Evolutionary conservation across 1,284 basidiomycete genomes (phyloP).

Genomic region (Pascua sp.): DNA sequence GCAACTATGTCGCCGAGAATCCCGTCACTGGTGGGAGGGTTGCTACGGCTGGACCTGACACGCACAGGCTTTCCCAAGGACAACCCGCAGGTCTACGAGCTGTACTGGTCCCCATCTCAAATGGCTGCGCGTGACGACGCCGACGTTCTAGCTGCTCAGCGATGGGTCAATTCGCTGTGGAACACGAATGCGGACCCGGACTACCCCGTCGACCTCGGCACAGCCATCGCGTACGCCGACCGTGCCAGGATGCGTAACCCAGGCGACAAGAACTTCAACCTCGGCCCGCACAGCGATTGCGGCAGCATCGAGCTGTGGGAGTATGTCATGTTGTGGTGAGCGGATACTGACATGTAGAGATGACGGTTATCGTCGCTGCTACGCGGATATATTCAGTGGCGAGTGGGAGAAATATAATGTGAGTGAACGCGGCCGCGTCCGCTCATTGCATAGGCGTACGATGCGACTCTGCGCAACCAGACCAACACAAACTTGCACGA

Average conservation of each 20-base stretch:
- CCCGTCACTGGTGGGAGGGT: conserved; percentile 56
- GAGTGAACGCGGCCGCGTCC: conserved; percentile 20
- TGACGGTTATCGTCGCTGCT: conserved; percentile 58
- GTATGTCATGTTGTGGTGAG: conserved; percentile 29
- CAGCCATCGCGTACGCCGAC: conserved; percentile 70
- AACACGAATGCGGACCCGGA: conserved; percentile 48
- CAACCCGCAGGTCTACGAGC: conserved; percentile 66
- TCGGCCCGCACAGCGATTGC: conserved; percentile 71
- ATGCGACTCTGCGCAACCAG: conserved; percentile 16
- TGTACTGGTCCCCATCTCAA: conserved; percentile 64
- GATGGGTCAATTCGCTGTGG: conserved; percentile 61
- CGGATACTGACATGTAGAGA: conserved; percentile 31
- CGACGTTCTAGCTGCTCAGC: conserved; percentile 58
- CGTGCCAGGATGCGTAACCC: conserved; percentile 68
- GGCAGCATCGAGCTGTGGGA: conserved; percentile 75
- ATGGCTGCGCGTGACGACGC: conserved; percentile 68
- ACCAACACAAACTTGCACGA: conserved; percentile 42
- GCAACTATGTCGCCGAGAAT: not conserved
- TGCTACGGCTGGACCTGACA: conserved; percentile 52
- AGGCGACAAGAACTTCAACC: conserved; percentile 64
- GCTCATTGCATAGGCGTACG: not conserved
- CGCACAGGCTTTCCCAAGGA: conserved; percentile 62
- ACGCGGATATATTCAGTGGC: conserved; percentile 58
- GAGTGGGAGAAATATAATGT: conserved; percentile 54
- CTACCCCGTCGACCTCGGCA: conserved; percentile 53